Base-by-base conservation (phyloP, 208 protist genomes). In the Angomonas ambiguus region DNA sequence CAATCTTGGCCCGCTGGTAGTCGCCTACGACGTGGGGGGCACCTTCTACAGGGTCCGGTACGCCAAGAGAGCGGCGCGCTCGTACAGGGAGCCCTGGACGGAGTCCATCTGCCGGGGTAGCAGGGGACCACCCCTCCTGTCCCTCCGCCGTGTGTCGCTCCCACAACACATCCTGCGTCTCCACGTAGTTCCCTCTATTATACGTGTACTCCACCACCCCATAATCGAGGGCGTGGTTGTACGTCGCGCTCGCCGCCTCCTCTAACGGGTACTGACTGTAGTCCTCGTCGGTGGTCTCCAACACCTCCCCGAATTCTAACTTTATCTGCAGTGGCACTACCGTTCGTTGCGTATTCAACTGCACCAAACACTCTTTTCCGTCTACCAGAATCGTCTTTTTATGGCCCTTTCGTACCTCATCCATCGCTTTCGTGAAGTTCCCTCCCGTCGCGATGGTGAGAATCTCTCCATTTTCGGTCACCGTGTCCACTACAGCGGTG, bases 111-210 rank as follows among this genome's bases (percentile, higher is more conserved):
- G 82, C 86, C 64, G 91, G 85, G 45, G 87, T 94, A 18, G 91
- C 91, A 13, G 82, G 87, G n/a, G 82, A 87, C 88, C 91, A 96
- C 10, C 91, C 91, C 65, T 96, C 91, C 62, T 74, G 71, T 27
- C 75, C 74, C 22, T 51, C 45, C 24, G 86, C 80, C 30, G 87
- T 92, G 57, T 76, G 82, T 65, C 76, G 60, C 74, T 96, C 91
- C 86, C 87, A 96, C 13, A 96, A 76, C 1, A 66, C 62, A 58
- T 96, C 91, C 67, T 96, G 91, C 25, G 91, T 94, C 71, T 96
- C 91, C 8, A 92, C 62, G 64, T 96, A 96, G 69, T 94, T 96
- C 51, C 82, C 84, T 20, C 87, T 81, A 71, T 96, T 96, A 79
- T 94, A 94, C 8, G 61, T 35, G 78, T 95, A 95, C 45, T 85